Base-by-base conservation (phyloP, 1,284 basidiomycete species). In the Apiotrichum gracile region DNA sequence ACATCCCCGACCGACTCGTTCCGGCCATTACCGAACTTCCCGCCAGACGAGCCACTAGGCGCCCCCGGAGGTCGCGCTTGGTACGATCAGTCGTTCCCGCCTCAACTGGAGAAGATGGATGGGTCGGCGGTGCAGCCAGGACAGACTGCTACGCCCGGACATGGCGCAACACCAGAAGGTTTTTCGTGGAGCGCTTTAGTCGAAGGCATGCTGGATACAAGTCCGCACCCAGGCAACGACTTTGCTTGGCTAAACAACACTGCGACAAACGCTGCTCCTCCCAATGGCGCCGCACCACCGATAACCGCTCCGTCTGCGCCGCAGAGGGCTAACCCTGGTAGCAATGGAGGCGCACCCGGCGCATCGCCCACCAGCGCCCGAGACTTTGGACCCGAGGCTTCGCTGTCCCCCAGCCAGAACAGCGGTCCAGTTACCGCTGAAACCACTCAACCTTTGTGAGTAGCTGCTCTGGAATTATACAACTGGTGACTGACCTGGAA, bases 181-280 rank as follows among this genome's bases (percentile, higher is more conserved):
- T 55, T 59, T 13, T 52, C 57, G 27, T 59, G 57, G 57, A 53
- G 51, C 19, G 54, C 53, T 5, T 54, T 59, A 24, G 57, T 59
- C 34, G 57, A 59, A 24, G 57, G 57, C 17, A 55, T 59, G 45
- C 38, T 59, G 17, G 48, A 55, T 6, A 33, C 49, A 42, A 33
- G 29, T n/a, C 31, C 34, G 47, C 50, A 31, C 25, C 27, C 37
- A 12, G 34, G 38, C 1, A 27, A 29, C 21, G 57, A 58, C 37
- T 54, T 54, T 44, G 47, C 57, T 2, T 58, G 57, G 57, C 37
- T 58, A 27, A 40, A 42, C n/a, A 49, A 41, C 31, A 17, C 26
- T 4, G 5, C 29, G 9, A 22, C 43, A 4, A 26, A 26, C 13
- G 21, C 29, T 12, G 27, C 42, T 7, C 27, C 43, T 2, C 33